Conservation (phyloP, 31 red algal genomes). For the Asparagopsis taxiformis region DNA sequence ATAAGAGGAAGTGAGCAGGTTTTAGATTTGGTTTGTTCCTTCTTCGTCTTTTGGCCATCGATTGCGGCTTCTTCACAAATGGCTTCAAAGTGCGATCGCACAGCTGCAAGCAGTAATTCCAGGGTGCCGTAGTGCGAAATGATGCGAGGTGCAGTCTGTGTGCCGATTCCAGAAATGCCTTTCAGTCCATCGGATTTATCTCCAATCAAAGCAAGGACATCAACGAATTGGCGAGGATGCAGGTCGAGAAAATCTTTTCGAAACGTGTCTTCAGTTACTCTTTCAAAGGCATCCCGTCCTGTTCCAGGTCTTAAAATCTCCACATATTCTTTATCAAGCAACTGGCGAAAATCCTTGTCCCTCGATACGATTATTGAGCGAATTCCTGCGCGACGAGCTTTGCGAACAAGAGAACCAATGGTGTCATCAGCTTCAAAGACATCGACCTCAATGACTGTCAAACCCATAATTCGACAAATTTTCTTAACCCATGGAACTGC, state of each 20-base stretch:
- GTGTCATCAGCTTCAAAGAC: conserved; percentile 79
- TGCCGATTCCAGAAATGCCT: conserved; percentile 66
- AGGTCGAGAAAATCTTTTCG: conserved; percentile 15
- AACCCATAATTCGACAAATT: conserved; percentile 23
- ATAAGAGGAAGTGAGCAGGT: neutral
- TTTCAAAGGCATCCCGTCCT: conserved; percentile 3
- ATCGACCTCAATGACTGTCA: conserved; percentile 43
- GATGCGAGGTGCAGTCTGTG: conserved; percentile 34
- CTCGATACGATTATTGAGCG: conserved; percentile 32
- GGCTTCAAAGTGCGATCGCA: conserved; percentile 8
- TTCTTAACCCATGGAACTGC: conserved; percentile 55
- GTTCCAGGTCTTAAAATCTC: conserved; percentile 30
- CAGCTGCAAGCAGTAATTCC: conserved; percentile 45
- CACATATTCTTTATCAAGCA: conserved; percentile 26
- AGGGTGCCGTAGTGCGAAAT: conserved; percentile 30
- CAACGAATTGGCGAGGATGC: conserved; percentile 36
- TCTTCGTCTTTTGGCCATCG: neutral
- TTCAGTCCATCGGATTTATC: conserved; percentile 49
- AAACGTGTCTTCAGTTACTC: conserved; percentile 35
- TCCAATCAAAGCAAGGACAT: conserved; percentile 67
- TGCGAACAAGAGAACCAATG: conserved; percentile 38
- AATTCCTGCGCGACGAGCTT: conserved; percentile 10
- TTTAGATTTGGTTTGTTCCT: neutral
- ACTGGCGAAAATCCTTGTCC: conserved; percentile 84
- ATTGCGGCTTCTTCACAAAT: neutral